Evolutionary conservation across 2,329 filamentous ascomycete genomes (phyloP), one percentile per base, ranked within the genome.

Genomic region (Cladobotryum protrusum): DNA sequence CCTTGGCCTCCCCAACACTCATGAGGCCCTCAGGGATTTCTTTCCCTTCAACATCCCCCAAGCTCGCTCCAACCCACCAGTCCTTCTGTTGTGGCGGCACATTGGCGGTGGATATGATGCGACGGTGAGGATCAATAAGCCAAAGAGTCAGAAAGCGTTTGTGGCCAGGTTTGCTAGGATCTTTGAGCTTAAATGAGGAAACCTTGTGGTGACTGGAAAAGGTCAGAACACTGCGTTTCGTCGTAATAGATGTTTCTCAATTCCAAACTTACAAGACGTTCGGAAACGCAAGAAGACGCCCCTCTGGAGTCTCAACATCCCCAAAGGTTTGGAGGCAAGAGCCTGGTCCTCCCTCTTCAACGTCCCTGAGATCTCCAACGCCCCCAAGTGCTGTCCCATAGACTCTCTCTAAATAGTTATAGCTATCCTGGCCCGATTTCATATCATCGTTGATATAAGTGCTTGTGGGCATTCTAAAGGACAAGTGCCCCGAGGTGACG

Each of bases 121-220:
- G 69, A 0, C 61, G 58, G 12, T 69, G 55, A 0, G 78, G 79
- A 47, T 81, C 77, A 0, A 82, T 72, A 0, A 82, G 68, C 61
- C 73, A 82, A 3, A 82, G 61, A 0, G 73, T 73, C 2, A 82
- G 64, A 41, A 81, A 75, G 36, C 75, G 72, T 0, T 76, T 66
- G 54, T 79, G 73, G 0, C 78, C 79, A 0, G 75, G 69, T 50
- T 69, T 72, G 0, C 71, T 71, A 0, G 54, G 56, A 49, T 82
- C 78, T 0, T 54, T 59, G 1, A 81, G 67, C 3, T 59, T 53
- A 52, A 82, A 81, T 0, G 70, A 63, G 1, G 64, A 60, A 1
- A 52, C 49, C 2, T 46, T 39, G 15, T 52, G 45, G 34, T 52
- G 49, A 15, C 49, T 52, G 20, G 33, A 24, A 18, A 11, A 29